Evolutionary conservation across 2,329 filamentous ascomycete species (phyloP).

Genomic region (Pestalotiopsis sp.): DNA sequence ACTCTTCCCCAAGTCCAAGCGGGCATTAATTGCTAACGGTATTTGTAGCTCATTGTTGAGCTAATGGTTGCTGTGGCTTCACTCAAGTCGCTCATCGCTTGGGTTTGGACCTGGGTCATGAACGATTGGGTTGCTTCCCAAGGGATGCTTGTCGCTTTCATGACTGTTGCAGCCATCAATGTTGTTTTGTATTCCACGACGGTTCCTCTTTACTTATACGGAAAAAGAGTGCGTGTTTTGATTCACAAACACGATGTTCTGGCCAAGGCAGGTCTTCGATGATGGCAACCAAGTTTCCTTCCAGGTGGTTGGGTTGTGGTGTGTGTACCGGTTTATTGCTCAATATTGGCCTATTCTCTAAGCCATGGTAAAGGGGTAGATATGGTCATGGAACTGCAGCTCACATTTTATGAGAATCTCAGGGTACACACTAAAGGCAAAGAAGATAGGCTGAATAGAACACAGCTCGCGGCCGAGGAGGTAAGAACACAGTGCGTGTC

Average conservation of each 20-base stretch:
- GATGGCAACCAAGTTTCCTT: neutral
- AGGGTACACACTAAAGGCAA: too few relatives aligned
- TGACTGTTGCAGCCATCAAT: conserved; percentile 1
- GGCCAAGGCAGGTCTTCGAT: neutral
- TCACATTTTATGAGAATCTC: too few relatives aligned
- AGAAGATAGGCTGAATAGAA: too few relatives aligned
- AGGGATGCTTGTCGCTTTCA: neutral
- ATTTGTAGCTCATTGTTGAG: neutral
- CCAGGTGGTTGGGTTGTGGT: too few relatives aligned
- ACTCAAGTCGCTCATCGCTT: conserved; percentile 5
- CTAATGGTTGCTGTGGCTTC: conserved; percentile 2
- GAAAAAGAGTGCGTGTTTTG: neutral
- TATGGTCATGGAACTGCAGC: too few relatives aligned
- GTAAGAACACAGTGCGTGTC: too few relatives aligned
- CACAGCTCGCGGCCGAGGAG: too few relatives aligned
- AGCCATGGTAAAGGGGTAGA: too few relatives aligned
- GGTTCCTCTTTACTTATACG: neutral
- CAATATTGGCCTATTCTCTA: too few relatives aligned
- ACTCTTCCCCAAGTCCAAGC: neutral
- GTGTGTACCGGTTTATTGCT: too few relatives aligned
- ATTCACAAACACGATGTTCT: neutral
- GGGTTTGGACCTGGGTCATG: conserved; percentile 4
- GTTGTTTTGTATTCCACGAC: neutral
- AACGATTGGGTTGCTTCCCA: conserved; percentile 1
- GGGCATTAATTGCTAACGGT: neutral